Conservation (phyloP, 495 filamentous ascomycete species). For the Lasiosphaeriaceae sp. region DNA sequence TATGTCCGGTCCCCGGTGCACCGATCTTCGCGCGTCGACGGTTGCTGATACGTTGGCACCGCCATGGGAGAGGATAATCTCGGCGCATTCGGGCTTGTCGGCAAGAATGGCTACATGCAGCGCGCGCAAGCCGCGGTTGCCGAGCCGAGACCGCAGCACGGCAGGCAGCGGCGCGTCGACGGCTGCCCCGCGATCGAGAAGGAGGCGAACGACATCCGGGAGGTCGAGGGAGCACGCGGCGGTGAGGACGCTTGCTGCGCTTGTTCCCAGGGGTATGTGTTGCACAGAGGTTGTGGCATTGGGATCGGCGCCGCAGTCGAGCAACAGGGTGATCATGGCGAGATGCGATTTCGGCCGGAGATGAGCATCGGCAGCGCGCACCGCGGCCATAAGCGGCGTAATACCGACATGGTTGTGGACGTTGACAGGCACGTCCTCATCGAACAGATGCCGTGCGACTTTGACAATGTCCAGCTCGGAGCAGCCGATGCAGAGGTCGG, state of each 20-base stretch:
- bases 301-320: slow-evolving; percentile 22
- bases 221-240: slow-evolving; percentile 7
- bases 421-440: slow-evolving; percentile 5
- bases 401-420: slow-evolving; percentile 12
- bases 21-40: slow-evolving; percentile 4
- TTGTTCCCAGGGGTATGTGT: not conserved
- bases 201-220: slow-evolving; percentile 8
- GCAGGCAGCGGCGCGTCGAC: slow-evolving; percentile 3
- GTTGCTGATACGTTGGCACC: slow-evolving; percentile 9
- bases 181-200: slow-evolving; percentile 14
- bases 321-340: slow-evolving; percentile 17
- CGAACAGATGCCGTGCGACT: slow-evolving; percentile 11
- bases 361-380: slow-evolving; percentile 2
- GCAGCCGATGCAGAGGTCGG: slow-evolving; percentile 19
- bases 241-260: slow-evolving; percentile 3
- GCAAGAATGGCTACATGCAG: slow-evolving; percentile 21
- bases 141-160: not conserved
- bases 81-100: slow-evolving; percentile 3
- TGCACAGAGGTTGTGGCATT: not conserved
- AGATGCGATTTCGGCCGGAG: slow-evolving; percentile 9
- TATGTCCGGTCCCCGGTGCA: not conserved
- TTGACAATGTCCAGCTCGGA: slow-evolving; percentile 19
- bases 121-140: slow-evolving; percentile 10
- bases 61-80: slow-evolving; percentile 14
- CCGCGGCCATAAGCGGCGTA: slow-evolving; percentile 13